These are phyloP conservation scores for Lophiostoma macrostomum DNA, from an alignment of 495 filamentous ascomycete species.

Conservation along the genomic window DNA sequence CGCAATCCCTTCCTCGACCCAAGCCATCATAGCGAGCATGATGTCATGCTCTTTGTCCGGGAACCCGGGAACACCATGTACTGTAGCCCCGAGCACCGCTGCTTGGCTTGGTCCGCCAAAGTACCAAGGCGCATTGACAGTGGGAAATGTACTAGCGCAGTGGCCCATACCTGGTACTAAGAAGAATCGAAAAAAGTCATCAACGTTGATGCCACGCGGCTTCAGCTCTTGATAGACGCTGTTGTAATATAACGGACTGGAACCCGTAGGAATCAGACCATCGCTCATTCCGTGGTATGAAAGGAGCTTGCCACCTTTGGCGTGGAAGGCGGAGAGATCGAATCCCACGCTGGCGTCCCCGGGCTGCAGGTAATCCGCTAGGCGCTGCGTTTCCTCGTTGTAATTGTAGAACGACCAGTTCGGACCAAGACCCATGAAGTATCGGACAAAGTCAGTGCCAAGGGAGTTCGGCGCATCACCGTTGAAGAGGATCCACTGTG, in stretches of 20 bases:
- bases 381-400: slow-evolving; percentile 41
- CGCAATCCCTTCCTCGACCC: slow-evolving; percentile 47
- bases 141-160: slow-evolving; percentile 33
- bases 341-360: slow-evolving; percentile 47
- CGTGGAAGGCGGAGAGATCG: slow-evolving; percentile 46
- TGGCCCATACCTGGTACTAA: slow-evolving; percentile 49
- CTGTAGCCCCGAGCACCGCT: not conserved
- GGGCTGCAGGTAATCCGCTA: slow-evolving; percentile 45
- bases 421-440: slow-evolving; percentile 40
- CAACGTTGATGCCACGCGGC: slow-evolving; percentile 34
- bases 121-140: slow-evolving; percentile 44
- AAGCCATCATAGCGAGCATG: slow-evolving; percentile 50
- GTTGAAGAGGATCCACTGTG: slow-evolving; percentile 8
- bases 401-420: slow-evolving; percentile 40
- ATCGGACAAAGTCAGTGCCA: slow-evolving; percentile 43
- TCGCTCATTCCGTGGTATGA: slow-evolving; percentile 55
- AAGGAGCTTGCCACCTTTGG: slow-evolving; percentile 53
- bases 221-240: slow-evolving; percentile 40
- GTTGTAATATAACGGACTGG: slow-evolving; percentile 47
- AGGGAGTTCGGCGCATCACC: slow-evolving; percentile 40
- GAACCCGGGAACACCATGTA: slow-evolving; percentile 44
- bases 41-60: slow-evolving; percentile 46
- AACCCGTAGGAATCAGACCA: slow-evolving; percentile 46
- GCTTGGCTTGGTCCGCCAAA: slow-evolving; percentile 35
- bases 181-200: slow-evolving; percentile 44